Evolutionary conservation across 257 asterid genomes (phyloP).

Genomic region (Ilex asprella): DNA sequence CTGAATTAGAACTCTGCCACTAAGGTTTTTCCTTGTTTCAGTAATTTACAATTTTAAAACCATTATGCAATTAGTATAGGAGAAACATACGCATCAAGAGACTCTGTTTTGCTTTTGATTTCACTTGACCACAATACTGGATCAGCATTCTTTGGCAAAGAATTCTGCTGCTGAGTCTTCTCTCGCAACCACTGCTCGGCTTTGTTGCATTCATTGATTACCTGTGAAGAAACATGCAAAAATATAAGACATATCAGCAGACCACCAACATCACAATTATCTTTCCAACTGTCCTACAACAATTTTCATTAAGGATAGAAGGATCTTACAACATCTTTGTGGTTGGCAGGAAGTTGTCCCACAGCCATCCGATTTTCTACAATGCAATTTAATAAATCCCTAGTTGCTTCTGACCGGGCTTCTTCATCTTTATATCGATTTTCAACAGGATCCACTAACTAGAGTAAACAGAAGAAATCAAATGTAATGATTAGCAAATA

Average conservation of each 20-base stretch:
- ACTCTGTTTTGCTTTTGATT: slow-evolving; percentile 54
- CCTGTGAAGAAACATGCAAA: slow-evolving; percentile 35
- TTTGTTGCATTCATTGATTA: slow-evolving; percentile 62
- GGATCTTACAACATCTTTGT: slow-evolving; percentile 59
- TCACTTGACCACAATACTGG: slow-evolving; percentile 76
- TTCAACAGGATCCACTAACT: slow-evolving; percentile 89
- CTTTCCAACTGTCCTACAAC: slow-evolving; percentile 2
- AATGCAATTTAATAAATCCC: slow-evolving; percentile 48
- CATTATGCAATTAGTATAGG: no score
- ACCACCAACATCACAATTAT: slow-evolving; percentile 1
- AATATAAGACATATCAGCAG: not conserved
- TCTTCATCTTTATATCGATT: slow-evolving; percentile 78
- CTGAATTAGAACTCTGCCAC: no score
- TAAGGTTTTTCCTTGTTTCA: no score
- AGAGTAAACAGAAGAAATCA: slow-evolving; percentile 3
- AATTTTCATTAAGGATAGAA: slow-evolving; percentile 6
- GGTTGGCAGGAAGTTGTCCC: slow-evolving; percentile 53
- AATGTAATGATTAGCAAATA: not conserved
- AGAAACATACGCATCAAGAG: slow-evolving; percentile 62
- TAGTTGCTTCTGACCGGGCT: slow-evolving; percentile 59
- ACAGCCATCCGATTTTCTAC: slow-evolving; percentile 57
- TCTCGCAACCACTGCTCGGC: slow-evolving; percentile 86
- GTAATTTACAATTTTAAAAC: no score
- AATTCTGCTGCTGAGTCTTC: slow-evolving; percentile 67
- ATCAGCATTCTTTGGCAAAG: slow-evolving; percentile 68